Evolutionary conservation across 2,329 filamentous ascomycete genomes (phyloP).

Genomic region (Fusarium tjaetaba): DNA sequence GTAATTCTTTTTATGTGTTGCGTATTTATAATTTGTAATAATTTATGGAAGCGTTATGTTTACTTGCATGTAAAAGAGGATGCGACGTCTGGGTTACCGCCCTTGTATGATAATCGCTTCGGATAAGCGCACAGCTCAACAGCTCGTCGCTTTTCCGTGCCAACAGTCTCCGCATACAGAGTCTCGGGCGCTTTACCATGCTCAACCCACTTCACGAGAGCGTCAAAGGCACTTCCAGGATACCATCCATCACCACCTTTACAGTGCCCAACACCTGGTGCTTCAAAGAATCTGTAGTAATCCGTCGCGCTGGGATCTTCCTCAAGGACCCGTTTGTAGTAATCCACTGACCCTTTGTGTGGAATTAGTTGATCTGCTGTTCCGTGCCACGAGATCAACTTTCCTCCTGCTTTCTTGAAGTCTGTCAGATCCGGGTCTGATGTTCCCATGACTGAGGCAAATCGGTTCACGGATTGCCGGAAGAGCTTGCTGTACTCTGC

Average conservation of each 20-base stretch:
- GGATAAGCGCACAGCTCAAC: slow-evolving; percentile 20
- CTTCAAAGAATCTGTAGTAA: slow-evolving; percentile 29
- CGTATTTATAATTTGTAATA: neutral
- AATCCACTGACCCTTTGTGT: slow-evolving; percentile 17
- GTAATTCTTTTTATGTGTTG: neutral
- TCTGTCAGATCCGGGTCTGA: slow-evolving; percentile 20
- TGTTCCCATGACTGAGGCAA: slow-evolving; percentile 26
- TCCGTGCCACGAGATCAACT: slow-evolving; percentile 33
- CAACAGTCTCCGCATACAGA: slow-evolving; percentile 10
- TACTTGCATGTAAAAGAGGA: slow-evolving; percentile 23
- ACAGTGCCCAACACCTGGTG: slow-evolving; percentile 28
- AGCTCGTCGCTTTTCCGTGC: neutral
- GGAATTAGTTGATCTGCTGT: slow-evolving; percentile 26
- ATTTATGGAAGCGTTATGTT: neutral
- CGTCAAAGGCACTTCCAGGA: slow-evolving; percentile 13
- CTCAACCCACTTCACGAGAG: slow-evolving; percentile 28
- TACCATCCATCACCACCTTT: slow-evolving; percentile 4
- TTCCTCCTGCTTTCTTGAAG: slow-evolving; percentile 28
- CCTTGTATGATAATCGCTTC: slow-evolving; percentile 4
- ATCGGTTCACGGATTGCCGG: slow-evolving; percentile 21
- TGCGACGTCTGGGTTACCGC: neutral
- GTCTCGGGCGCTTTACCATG: slow-evolving; percentile 9
- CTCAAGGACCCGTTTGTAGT: slow-evolving; percentile 14
- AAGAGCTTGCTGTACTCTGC: slow-evolving; percentile 11
- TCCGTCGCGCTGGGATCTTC: neutral